Evolutionary conservation across 2,329 filamentous ascomycete species (phyloP).

Genomic region (Orbilia blumenaviensis): DNA sequence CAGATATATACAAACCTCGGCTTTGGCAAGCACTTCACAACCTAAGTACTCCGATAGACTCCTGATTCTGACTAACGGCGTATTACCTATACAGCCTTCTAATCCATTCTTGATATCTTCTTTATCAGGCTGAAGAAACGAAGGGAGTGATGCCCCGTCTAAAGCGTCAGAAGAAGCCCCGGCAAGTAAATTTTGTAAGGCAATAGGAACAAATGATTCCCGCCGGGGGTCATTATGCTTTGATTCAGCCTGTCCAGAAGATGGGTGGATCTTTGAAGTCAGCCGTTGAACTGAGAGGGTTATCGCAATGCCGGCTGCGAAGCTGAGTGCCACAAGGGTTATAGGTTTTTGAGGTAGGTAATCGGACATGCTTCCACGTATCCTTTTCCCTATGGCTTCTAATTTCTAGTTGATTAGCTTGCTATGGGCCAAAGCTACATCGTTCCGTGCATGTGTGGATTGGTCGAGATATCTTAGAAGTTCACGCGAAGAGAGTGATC

Average conservation of each 20-base stretch:
- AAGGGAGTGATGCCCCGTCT: neutral
- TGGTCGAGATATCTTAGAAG: too few relatives aligned
- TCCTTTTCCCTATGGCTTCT: neutral
- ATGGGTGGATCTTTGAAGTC: neutral
- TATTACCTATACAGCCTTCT: conserved; percentile 91
- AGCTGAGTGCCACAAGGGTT: conserved; percentile 16
- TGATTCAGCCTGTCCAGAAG: neutral
- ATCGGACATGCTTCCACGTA: neutral
- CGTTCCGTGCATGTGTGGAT: neutral
- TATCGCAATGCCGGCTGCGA: conserved; percentile 37
- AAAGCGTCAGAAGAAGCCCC: neutral
- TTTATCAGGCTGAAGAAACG: conserved; percentile 42
- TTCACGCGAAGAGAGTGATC: too few relatives aligned
- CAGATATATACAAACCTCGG: conserved; percentile 72
- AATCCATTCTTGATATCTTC: conserved; percentile 76
- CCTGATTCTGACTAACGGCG: conserved; percentile 84
- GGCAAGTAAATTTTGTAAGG: conserved; percentile 25
- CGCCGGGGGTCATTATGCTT: conserved; percentile 19
- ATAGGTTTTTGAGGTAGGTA: conserved; percentile 22
- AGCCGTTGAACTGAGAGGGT: conserved; percentile 34
- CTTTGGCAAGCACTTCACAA: conserved; percentile 89
- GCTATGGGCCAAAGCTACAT: conserved; percentile 3
- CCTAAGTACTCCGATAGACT: conserved; percentile 87
- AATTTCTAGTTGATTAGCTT: neutral
- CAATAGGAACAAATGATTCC: conserved; percentile 32